These are phyloP conservation scores for Passiflora organensis DNA, from an alignment of 345 rosid genomes.

Conservation along the genomic window DNA sequence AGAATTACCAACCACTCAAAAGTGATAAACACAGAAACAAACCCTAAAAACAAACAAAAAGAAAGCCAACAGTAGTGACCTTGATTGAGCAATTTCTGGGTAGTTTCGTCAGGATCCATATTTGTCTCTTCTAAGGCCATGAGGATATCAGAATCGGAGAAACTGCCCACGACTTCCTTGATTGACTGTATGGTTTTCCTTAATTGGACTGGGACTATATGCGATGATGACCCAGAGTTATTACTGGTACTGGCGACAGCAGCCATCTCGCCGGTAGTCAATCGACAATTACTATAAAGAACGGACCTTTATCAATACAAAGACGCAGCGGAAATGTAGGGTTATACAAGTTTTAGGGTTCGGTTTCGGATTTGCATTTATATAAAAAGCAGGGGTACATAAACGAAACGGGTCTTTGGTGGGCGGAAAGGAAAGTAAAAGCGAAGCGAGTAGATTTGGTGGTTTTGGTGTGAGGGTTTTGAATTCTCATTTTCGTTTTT, in stretches of 20 bases:
- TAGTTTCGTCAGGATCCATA: constrained; percentile 83
- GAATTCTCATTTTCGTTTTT: background rate
- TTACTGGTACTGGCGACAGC: constrained; percentile 16
- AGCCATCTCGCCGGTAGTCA: constrained; percentile 34
- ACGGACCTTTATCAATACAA: too few species aligned
- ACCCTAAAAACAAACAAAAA: too few species aligned
- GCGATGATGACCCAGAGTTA: constrained; percentile 11
- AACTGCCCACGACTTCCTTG: constrained; percentile 70
- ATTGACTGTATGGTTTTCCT: constrained; percentile 60
- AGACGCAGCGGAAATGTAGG: too few species aligned
- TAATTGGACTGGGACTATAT: constrained; percentile 39
- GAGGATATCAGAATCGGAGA: constrained; percentile 71
- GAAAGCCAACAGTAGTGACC: too few species aligned
- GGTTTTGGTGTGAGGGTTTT: background rate
- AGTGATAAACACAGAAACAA: too few species aligned
- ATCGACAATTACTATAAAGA: too few species aligned
- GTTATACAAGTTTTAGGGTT: background rate
- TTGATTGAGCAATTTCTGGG: constrained; percentile 69
- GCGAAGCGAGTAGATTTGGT: background rate
- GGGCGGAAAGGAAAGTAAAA: constrained; percentile 2
- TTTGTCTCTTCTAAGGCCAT: constrained; percentile 55
- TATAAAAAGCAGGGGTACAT: constrained; percentile 7
- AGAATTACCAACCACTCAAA: too few species aligned
- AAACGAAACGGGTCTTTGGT: constrained; percentile 27
- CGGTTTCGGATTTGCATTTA: constrained; percentile 37